phyloP scores from a whole-genome alignment of 352 stramenopile species.

The Hyaloperonospora brassicae region DNA sequence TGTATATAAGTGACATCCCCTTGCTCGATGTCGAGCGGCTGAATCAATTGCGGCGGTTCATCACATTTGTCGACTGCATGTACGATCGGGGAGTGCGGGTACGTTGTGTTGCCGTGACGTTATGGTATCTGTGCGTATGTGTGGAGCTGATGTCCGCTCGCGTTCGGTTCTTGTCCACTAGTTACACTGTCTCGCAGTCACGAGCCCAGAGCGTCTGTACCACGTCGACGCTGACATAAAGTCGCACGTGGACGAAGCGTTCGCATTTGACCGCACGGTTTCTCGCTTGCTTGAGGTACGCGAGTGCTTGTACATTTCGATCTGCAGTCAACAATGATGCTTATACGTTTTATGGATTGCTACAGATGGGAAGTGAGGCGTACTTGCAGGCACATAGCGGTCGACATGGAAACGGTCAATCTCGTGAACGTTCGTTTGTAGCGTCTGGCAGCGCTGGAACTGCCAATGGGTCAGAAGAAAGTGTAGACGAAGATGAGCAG shows the following conservation, averaged over 20 bases:
- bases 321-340: neutral
- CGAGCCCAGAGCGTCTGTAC: slow-evolving; percentile 54
- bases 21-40: slow-evolving; percentile 79
- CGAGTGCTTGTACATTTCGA: neutral
- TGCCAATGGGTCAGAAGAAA: slow-evolving; percentile 10
- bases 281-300: slow-evolving; percentile 77
- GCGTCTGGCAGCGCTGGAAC: slow-evolving; percentile 11
- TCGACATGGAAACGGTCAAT: slow-evolving; percentile 17
- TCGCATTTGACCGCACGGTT: slow-evolving; percentile 82
- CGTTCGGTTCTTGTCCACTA: slow-evolving; percentile 13
- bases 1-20: slow-evolving; percentile 92
- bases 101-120: slow-evolving; percentile 13
- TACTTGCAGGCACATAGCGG: slow-evolving; percentile 55
- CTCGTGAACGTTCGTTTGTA: slow-evolving; percentile 22
- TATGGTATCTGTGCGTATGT: too few relatives aligned
- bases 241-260: slow-evolving; percentile 65
- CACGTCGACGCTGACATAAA: slow-evolving; percentile 49
- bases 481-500: slow-evolving; percentile 17
- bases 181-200: slow-evolving; percentile 67
- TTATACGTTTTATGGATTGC: neutral
- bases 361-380: slow-evolving; percentile 62
- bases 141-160: too few relatives aligned
- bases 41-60: slow-evolving; percentile 92
- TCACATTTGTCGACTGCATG: slow-evolving; percentile 97
- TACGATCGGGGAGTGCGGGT: slow-evolving; percentile 88